phyloP scores from a whole-genome alignment of 176 grass and related monocot genomes.

The Musa beccarii region DNA sequence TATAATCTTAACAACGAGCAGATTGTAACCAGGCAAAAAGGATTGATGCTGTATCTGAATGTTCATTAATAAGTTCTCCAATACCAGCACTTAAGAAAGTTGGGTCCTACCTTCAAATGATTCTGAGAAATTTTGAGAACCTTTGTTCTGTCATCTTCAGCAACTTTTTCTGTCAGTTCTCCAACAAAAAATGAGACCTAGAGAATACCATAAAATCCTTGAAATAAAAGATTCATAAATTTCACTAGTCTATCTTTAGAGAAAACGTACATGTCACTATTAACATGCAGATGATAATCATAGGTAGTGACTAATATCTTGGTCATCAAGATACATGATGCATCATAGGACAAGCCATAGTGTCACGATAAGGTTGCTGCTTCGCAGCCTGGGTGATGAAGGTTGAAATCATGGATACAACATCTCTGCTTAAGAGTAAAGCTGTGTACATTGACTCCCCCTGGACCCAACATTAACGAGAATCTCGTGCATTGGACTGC shows the following conservation, averaged over 20 bases:
- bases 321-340: neutral
- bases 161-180: slow-evolving; percentile 65
- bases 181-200: slow-evolving; percentile 70
- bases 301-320: neutral
- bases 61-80: neutral
- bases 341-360: neutral
- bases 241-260: neutral
- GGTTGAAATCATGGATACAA: no score
- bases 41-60: neutral
- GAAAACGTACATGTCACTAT: neutral
- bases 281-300: neutral
- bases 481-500: no score
- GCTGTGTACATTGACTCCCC: no score
- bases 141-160: slow-evolving; percentile 44
- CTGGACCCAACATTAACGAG: no score
- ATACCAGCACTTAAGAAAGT: neutral
- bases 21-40: neutral
- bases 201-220: neutral
- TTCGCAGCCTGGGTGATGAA: neutral
- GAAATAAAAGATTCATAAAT: neutral
- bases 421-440: no score
- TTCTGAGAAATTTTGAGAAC: slow-evolving; percentile 53
- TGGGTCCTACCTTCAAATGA: slow-evolving; percentile 52
- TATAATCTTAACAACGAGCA: neutral
- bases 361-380: neutral